phyloP scores from a whole-genome alignment of 495 filamentous ascomycete species.

The Aspergillus incahuasiensis region DNA sequence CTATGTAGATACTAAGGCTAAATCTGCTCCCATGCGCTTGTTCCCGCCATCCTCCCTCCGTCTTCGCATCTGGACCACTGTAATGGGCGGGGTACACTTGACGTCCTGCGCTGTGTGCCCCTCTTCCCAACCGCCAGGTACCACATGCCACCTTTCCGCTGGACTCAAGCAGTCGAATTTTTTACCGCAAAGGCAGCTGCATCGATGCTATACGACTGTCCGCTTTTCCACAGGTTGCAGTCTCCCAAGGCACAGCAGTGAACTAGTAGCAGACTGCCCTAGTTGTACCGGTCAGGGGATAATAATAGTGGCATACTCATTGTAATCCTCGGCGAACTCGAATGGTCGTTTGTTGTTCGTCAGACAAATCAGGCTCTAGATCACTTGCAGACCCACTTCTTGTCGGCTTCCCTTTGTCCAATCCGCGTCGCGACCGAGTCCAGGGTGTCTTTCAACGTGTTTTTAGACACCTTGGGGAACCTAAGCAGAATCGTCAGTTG shows the following conservation, averaged over 20 bases:
- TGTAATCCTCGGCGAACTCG: neutral
- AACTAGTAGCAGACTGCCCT: neutral
- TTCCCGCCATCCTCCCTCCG: neutral
- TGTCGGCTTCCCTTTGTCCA: conserved; percentile 56
- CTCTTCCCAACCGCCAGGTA: neutral
- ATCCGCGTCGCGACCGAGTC: conserved; percentile 63
- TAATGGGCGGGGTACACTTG: neutral
- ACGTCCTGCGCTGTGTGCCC: conserved; percentile 9
- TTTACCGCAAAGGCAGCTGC: neutral
- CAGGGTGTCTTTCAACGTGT: conserved; percentile 68
- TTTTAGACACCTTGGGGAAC: conserved; percentile 68
- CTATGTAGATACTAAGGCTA: conserved; percentile 1
- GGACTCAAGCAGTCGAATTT: neutral
- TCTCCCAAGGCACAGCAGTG: neutral
- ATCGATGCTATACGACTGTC: neutral
- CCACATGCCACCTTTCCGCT: neutral
- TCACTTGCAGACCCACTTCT: conserved; percentile 54
- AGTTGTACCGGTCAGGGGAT: neutral
- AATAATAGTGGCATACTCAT: neutral
- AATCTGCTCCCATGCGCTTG: neutral
- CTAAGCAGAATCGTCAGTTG: conserved; percentile 23
- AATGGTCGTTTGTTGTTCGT: neutral
- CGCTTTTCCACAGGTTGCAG: neutral
- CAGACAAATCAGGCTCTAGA: neutral
- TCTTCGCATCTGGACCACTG: neutral